These are phyloP conservation scores for Flaveria ramosissima DNA, from an alignment of 129 eudicot genomes.

Conservation along the genomic window DNA sequence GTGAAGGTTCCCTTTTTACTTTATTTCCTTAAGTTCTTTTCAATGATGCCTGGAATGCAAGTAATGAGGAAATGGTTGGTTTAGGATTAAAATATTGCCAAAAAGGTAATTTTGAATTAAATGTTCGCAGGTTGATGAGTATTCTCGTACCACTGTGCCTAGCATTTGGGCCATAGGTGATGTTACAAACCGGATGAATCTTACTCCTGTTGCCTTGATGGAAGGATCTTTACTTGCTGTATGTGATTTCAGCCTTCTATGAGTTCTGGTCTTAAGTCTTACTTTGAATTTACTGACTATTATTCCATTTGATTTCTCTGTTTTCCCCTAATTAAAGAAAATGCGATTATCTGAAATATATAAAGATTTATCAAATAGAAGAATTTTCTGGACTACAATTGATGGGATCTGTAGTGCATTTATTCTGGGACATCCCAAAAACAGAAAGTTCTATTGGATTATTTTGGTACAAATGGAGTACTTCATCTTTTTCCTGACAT, in stretches of 20 bases:
- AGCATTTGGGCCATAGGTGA: constrained; percentile 97
- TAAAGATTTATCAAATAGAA: neutral
- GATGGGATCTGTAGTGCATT: neutral
- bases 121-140: constrained; percentile 64
- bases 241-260: constrained; percentile 38
- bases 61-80: neutral
- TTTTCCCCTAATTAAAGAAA: neutral
- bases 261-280: neutral
- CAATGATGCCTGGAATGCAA: constrained; percentile 6
- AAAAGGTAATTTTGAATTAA: neutral
- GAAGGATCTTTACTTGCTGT: constrained; percentile 92
- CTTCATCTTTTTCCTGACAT: neutral
- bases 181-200: constrained; percentile 91
- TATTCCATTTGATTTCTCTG: neutral
- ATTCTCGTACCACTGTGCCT: constrained; percentile 74
- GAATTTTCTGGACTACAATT: neutral
- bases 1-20: constrained; percentile 54
- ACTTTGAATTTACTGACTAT: neutral
- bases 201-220: constrained; percentile 96
- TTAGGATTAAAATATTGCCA: neutral
- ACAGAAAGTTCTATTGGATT: no score
- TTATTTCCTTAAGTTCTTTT: constrained; percentile 4
- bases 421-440: neutral
- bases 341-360: neutral
- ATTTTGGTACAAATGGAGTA: neutral